These are phyloP conservation scores for Candida dubliniensis DNA, from an alignment of 1,139 yeast genomes.

Conservation along the genomic window DNA sequence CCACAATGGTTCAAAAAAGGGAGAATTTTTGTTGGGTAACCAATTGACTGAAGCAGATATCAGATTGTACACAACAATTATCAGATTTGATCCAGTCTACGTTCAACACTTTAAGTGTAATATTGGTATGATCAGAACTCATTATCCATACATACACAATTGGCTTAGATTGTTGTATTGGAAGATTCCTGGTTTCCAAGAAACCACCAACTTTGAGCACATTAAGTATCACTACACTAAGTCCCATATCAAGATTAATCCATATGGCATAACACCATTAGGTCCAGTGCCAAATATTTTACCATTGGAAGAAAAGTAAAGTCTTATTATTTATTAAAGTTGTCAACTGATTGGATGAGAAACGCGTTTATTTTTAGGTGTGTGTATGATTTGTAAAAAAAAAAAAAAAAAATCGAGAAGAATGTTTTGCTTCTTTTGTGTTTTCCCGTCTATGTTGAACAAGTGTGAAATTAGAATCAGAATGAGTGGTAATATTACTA, in stretches of 20 bases:
- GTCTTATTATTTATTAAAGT: not conserved
- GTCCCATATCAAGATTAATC: slow-evolving; percentile 79
- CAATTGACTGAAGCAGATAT: slow-evolving; percentile 86
- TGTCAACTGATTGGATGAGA: not conserved
- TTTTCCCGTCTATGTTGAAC: not conserved
- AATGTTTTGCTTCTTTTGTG: not conserved
- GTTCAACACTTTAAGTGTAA: slow-evolving; percentile 96
- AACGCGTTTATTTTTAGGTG: too few relatives aligned
- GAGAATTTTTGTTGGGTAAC: slow-evolving; percentile 59
- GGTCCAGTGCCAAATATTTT: slow-evolving; percentile 84
- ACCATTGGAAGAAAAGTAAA: slow-evolving; percentile 20
- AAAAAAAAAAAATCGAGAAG: not conserved
- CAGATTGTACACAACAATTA: slow-evolving; percentile 71
- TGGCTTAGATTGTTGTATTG: slow-evolving; percentile 87
- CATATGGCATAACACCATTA: slow-evolving; percentile 77
- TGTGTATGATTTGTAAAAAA: too few relatives aligned
- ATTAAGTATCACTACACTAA: slow-evolving; percentile 87
- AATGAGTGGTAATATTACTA: too few relatives aligned
- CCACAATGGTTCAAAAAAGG: slow-evolving; percentile 31
- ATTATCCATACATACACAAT: slow-evolving; percentile 74
- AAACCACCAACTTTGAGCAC: slow-evolving; percentile 84
- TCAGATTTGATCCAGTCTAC: slow-evolving; percentile 88
- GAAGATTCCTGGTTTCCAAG: slow-evolving; percentile 73
- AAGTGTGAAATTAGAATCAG: too few relatives aligned
- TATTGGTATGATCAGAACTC: slow-evolving; percentile 73